Conservation (phyloP, 495 filamentous ascomycete genomes). For the Trichoderma parareesei region DNA sequence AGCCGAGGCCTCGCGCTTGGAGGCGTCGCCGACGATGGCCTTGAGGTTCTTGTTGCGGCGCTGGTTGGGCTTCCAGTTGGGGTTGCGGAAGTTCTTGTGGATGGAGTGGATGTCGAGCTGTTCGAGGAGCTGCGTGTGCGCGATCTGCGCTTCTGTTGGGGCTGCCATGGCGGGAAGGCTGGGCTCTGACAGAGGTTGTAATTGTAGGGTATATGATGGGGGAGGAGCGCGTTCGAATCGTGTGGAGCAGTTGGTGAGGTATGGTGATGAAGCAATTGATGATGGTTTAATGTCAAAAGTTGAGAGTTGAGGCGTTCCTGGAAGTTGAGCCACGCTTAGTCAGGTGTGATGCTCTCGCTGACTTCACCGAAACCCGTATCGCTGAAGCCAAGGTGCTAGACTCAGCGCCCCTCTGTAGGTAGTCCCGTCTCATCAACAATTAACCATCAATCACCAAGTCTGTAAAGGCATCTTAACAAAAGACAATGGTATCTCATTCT, state of each 20-base stretch:
- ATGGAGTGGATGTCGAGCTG: conserved; percentile 76
- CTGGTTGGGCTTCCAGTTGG: conserved; percentile 80
- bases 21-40: conserved; percentile 84
- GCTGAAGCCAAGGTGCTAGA: no score
- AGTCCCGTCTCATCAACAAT: no score
- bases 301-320: not conserved
- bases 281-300: not conserved
- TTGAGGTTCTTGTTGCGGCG: conserved; percentile 98
- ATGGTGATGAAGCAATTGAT: not conserved
- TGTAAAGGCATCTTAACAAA: not conserved
- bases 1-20: conserved; percentile 71
- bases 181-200: not conserved
- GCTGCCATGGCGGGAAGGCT: conserved; percentile 18
- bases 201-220: no score
- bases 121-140: conserved; percentile 60
- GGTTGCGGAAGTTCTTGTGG: conserved; percentile 79
- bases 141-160: conserved; percentile 34
- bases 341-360: not conserved
- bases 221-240: not conserved
- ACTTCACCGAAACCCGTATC: no score
- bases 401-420: no score
- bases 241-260: not conserved
- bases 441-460: no score
- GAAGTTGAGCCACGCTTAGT: not conserved
- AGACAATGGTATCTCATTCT: not conserved